Percentiles rank a stretch among this genome's conserved stretches.
Conservation (phyloP, 2,329 filamentous ascomycete species). For the Ophiosphaerella korrae region DNA sequence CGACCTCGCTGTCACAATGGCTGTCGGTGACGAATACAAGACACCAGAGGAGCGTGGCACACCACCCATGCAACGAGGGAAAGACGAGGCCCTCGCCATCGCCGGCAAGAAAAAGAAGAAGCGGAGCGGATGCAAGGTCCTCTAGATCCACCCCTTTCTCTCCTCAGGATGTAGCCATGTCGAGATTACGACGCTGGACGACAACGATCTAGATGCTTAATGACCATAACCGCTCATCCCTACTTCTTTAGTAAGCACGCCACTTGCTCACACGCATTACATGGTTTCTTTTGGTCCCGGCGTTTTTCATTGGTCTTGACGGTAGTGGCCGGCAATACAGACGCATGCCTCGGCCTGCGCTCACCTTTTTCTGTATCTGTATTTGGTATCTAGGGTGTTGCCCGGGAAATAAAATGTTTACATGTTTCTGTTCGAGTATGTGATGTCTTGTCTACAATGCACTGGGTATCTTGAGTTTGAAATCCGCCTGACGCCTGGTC, state of each 20-base stretch:
- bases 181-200: constrained; percentile 48
- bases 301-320: constrained; percentile 3
- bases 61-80: constrained; percentile 19
- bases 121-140: constrained; percentile 46
- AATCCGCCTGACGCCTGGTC: background rate
- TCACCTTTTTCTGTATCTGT: constrained; percentile 38
- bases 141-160: constrained; percentile 19
- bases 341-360: constrained; percentile 21
- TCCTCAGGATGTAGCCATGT: constrained; percentile 30
- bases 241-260: constrained; percentile 16
- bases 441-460: no score
- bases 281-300: constrained; percentile 2
- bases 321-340: constrained; percentile 22
- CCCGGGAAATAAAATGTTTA: constrained; percentile 22
- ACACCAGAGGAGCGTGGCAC: constrained; percentile 27
- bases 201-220: constrained; percentile 48
- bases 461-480: background rate
- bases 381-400: constrained; percentile 40
- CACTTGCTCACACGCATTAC: constrained; percentile 5
- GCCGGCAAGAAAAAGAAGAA: constrained; percentile 48
- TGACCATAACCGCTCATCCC: constrained; percentile 36
- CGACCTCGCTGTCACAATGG: constrained; percentile 85
- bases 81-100: constrained; percentile 30
- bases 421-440: constrained; percentile 12
- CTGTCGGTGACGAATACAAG: constrained; percentile 72